Evolutionary conservation across 495 filamentous ascomycete genomes (phyloP), one percentile per base, ranked within the genome.

Genomic region (Penicillium daleae): DNA sequence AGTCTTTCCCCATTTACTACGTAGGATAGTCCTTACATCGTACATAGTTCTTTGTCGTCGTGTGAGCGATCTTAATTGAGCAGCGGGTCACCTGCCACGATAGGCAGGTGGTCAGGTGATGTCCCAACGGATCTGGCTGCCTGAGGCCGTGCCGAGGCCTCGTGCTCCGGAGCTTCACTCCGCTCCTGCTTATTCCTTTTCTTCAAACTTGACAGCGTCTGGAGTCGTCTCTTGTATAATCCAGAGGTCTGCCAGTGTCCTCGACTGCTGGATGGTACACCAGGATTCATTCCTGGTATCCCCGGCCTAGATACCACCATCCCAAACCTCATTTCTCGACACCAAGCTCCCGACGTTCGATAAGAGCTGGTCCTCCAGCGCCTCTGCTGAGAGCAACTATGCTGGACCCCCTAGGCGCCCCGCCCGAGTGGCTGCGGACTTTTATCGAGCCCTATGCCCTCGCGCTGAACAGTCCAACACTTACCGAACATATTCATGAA

Each of bases 401-500:
- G 77, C 75, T 86, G 66, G 78, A 82, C 66, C 76, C 78, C 33
- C 73, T 87, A 56, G 76, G 80, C 3, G 73, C 75, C 21, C 74
- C 82, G 2, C 77, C 82, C 22, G 62, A 65, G 59, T 78, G 79
- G 74, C 75, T 84, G 24, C 64, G 76, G 66, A 68, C 70, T 56
- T 63, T 77, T 19, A 63, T 76, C 53, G 71, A 78, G 52, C 80
- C 80, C 29, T 77, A 83, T 68, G 79, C 82, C 24, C 70, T 75
- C 32, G 78, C 71, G 32, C 70, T 91, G 65, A 73, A 74, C 51
- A 82, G 97, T 39, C 81, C 87, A 7, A 89, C 90, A 13, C 85
- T 98, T 42, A 84, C 90, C 3, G 82, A 93, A 24, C 95, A 99
- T 77, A 80, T 92, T 74, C 95, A 99, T 79, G 94, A 99, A 73